Evolutionary conservation across 2,329 filamentous ascomycete species (phyloP).

Genomic region (Graphilbum ipis-grandicollis): DNA sequence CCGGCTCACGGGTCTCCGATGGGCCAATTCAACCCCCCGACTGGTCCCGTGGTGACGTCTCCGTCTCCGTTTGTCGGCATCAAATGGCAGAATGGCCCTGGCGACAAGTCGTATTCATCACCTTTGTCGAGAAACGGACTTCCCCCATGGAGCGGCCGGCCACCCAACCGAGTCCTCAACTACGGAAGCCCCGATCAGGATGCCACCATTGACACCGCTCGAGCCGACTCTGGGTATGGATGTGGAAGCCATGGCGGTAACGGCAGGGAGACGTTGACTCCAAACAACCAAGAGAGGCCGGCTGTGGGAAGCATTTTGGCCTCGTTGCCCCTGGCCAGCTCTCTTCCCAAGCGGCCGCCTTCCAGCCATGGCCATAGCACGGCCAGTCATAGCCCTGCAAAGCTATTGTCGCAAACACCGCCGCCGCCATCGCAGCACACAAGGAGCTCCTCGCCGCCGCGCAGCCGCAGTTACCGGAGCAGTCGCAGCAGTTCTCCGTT

Average conservation of each 20-base stretch:
- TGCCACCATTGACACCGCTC: not conserved
- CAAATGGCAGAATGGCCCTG: not conserved
- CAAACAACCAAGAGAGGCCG: not conserved
- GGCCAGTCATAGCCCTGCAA: not conserved
- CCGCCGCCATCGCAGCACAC: not conserved
- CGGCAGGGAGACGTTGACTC: not conserved
- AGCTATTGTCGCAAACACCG: constrained; percentile 5
- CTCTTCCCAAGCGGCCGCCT: not conserved
- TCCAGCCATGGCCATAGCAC: not conserved
- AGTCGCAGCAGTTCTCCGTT: constrained; percentile 10
- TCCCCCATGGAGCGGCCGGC: not conserved
- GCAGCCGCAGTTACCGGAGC: not conserved
- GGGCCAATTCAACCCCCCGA: not conserved
- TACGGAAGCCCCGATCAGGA: not conserved
- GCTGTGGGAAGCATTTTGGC: not conserved
- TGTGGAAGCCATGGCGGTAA: not conserved
- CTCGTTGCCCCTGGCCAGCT: not conserved
- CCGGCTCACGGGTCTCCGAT: not conserved
- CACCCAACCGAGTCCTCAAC: constrained; percentile 3
- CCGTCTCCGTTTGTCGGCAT: not conserved
- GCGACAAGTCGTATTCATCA: not conserved
- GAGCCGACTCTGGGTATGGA: not conserved
- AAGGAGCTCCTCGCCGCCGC: not conserved
- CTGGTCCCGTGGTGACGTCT: not conserved
- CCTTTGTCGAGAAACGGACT: not conserved